Base-by-base conservation (phyloP, 495 filamentous ascomycete species). In the Massariosphaeria phaeospora region DNA sequence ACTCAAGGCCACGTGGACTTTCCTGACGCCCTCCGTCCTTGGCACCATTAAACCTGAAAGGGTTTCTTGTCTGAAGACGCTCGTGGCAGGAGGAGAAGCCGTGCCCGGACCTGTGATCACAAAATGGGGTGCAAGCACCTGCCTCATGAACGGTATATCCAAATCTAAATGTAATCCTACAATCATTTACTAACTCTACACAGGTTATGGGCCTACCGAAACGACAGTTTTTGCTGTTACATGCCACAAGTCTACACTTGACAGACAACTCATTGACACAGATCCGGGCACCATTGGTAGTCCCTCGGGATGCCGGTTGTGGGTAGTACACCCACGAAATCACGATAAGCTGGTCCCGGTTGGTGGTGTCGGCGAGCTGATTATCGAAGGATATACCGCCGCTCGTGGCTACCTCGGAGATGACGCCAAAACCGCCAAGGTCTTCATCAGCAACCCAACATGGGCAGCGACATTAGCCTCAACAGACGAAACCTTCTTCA, bases 361-460 rank as follows among this genome's bases (percentile, higher is more conserved):
- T 23, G 75, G 75, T 13, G 70, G 68, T 1, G 62, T 75, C 9
- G 76, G 73, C 17, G 76, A 79, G 64, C 59, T 79, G 7, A 24
- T 75, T 15, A 41, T 69, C 34, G 48, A 62, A 61, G 59, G 62
- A 33, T 61, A 68, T 43, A 52, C 59, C 46, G 54, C 67, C 23
- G 64, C 54, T 7, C 48, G 46, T 13, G 61, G 54, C 2, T 64
- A 64, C 29, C 51, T 64, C 12, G 47, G 54, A 20, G 45, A 61
- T 30, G 41, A 53, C 1, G 57, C 24, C 7, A 61, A 56, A 18
- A 64, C 61, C 13, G 48, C 44, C 2, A 48, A 48, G 13, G 42
- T 26, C 4, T 61, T 61, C 41, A 61, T 64, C 25, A 18, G 11
- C 3, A 42, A 63, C 39, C 55, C 61, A 11, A 25, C 33, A 15